Percentiles rank a stretch among this genome's conserved stretches.
Evolutionary conservation across 108 stramenopile species (phyloP).

Genomic region (Nitzschia putrida): DNA sequence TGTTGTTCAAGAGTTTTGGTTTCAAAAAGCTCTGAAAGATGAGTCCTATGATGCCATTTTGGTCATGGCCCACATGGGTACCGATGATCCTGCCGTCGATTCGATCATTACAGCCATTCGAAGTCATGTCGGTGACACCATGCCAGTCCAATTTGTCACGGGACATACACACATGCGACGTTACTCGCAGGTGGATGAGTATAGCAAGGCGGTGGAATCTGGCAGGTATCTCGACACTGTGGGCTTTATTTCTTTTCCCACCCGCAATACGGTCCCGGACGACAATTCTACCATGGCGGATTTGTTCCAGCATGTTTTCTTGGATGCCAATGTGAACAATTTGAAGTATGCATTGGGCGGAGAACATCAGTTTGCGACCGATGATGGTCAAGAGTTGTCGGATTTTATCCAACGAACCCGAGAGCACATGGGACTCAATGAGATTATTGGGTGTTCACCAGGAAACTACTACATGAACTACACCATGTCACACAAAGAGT

Average conservation of each 20-base stretch:
- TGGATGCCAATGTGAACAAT: constrained; percentile 54
- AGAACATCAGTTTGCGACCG: constrained; percentile 42
- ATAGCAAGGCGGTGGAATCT: constrained; percentile 59
- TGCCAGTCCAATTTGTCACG: constrained; percentile 80
- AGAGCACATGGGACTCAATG: constrained; percentile 47
- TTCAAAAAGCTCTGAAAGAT: constrained; percentile 40
- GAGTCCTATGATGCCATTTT: constrained; percentile 68
- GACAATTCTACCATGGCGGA: constrained; percentile 33
- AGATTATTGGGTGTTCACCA: constrained; percentile 60
- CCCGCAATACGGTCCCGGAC: constrained; percentile 17
- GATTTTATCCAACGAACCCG: constrained; percentile 52
- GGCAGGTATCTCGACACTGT: constrained; percentile 75
- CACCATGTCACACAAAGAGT: constrained; percentile 41
- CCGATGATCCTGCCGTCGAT: constrained; percentile 52
- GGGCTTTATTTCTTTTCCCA: constrained; percentile 70
- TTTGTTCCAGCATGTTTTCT: constrained; percentile 53
- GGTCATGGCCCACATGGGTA: constrained; percentile 80
- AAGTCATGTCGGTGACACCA: constrained; percentile 38
- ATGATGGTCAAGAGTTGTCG: constrained; percentile 57
- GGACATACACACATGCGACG: constrained; percentile 72
- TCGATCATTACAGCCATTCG: constrained; percentile 53
- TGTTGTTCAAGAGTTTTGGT: constrained; percentile 62
- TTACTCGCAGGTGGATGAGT: constrained; percentile 35
- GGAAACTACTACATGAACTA: constrained; percentile 33
- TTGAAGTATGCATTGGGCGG: constrained; percentile 31